Conservation (phyloP, 2,329 filamentous ascomycete genomes). For the Lecanicillium sp. region DNA sequence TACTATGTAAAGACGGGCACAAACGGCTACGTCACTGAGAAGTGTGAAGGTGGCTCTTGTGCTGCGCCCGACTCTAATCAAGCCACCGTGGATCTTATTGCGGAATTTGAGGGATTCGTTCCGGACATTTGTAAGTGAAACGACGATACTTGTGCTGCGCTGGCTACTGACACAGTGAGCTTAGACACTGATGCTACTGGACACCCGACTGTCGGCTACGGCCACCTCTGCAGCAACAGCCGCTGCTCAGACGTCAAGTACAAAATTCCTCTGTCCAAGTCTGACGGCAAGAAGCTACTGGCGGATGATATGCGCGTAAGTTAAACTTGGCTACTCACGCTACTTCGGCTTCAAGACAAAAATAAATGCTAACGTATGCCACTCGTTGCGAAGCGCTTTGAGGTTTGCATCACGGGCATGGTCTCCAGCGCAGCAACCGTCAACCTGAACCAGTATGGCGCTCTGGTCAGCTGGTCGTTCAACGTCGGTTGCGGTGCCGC, state of each 20-base stretch:
- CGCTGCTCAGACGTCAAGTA: constrained; percentile 38
- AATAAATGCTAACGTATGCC: background rate
- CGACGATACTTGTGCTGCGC: background rate
- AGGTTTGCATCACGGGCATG: constrained; percentile 1
- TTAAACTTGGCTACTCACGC: background rate
- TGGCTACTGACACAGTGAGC: background rate
- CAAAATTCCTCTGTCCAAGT: constrained; percentile 34
- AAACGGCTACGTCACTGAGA: constrained; percentile 7
- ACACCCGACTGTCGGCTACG: constrained; percentile 41
- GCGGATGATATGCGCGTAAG: constrained; percentile 24
- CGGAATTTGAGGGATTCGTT: background rate
- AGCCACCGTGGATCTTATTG: constrained; percentile 1
- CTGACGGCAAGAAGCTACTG: constrained; percentile 31
- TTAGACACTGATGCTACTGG: constrained; percentile 32
- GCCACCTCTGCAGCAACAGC: constrained; percentile 35
- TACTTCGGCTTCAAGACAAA: no score
- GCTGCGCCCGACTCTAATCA: background rate
- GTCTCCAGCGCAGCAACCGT: constrained; percentile 22
- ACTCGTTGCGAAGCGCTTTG: background rate
- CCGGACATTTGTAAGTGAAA: background rate
- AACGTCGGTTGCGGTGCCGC: constrained; percentile 34
- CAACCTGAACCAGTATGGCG: constrained; percentile 39
- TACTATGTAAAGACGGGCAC: constrained; percentile 13
- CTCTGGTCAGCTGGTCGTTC: constrained; percentile 37
- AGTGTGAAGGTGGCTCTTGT: constrained; percentile 1